Percentiles rank a stretch among this genome's conserved stretches.
Evolutionary conservation across 257 asterid genomes (phyloP).

Genomic region (Paraleonurus japonicus): DNA sequence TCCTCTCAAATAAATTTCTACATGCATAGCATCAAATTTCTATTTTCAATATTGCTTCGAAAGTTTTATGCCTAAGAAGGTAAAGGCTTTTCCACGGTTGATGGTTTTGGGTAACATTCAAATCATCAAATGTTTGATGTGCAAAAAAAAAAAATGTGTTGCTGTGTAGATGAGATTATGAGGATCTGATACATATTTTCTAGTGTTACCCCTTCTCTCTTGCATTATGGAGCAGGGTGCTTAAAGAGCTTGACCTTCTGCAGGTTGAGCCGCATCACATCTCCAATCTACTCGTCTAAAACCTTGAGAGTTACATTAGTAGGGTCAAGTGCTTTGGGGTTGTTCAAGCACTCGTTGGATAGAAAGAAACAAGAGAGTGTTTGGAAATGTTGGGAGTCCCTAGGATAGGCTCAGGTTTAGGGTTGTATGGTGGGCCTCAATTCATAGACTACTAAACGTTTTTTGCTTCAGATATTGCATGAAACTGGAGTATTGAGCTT

Average conservation of each 20-base stretch:
- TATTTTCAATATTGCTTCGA: background rate
- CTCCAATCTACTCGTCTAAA: background rate
- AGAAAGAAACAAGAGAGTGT: background rate
- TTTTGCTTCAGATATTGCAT: background rate
- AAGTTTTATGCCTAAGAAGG: background rate
- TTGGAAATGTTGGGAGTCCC: background rate
- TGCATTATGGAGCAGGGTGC: background rate
- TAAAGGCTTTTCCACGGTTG: background rate
- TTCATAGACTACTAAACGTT: background rate
- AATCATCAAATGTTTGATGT: background rate
- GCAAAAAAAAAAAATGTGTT: background rate
- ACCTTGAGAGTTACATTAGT: background rate
- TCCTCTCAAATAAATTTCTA: background rate
- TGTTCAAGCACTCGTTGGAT: background rate
- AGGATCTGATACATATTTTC: background rate
- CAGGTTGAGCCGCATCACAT: background rate
- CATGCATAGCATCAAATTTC: background rate
- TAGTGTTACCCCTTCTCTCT: background rate
- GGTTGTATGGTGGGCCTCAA: background rate
- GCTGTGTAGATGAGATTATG: background rate
- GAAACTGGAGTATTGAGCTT: background rate
- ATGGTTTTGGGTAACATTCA: background rate
- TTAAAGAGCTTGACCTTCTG: background rate
- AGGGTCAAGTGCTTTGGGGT: background rate
- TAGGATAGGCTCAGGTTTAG: background rate